Evolutionary conservation across 257 asterid species (phyloP).

Genomic region (Oldenlandia corymbosa): DNA sequence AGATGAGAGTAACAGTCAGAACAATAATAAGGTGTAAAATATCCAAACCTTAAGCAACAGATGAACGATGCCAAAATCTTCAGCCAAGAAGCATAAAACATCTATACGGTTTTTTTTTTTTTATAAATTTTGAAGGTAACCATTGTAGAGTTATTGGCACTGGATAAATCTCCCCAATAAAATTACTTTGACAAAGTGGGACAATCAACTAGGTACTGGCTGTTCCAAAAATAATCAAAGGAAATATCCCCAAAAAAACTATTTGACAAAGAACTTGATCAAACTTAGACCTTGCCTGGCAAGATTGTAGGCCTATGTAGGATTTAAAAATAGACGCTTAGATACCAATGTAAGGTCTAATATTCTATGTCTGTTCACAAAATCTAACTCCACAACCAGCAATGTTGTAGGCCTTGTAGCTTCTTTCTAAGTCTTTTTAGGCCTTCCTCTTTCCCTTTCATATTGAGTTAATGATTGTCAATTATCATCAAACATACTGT

Average conservation of each 20-base stretch:
- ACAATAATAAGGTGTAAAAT: background rate
- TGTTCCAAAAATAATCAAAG: conserved; percentile 2
- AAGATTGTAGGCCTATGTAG: background rate
- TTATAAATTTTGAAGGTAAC: no score
- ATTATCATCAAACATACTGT: no score
- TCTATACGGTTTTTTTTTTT: no score
- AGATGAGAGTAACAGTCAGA: background rate
- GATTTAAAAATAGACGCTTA: background rate
- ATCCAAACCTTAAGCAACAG: background rate
- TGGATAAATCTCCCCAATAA: background rate
- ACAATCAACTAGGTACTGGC: background rate
- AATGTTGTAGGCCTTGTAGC: no score
- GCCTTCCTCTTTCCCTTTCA: no score
- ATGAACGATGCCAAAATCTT: background rate
- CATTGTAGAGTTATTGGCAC: background rate
- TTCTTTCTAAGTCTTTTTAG: no score
- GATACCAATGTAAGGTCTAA: background rate
- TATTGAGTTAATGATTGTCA: no score
- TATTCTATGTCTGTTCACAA: background rate
- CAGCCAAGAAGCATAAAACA: background rate
- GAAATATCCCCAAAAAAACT: background rate
- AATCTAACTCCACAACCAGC: background rate
- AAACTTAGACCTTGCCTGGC: background rate
- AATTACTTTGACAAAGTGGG: background rate
- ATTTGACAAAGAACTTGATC: background rate